phyloP scores from a whole-genome alignment of 169 alveolate genomes.

The Plasmodium fragile region DNA sequence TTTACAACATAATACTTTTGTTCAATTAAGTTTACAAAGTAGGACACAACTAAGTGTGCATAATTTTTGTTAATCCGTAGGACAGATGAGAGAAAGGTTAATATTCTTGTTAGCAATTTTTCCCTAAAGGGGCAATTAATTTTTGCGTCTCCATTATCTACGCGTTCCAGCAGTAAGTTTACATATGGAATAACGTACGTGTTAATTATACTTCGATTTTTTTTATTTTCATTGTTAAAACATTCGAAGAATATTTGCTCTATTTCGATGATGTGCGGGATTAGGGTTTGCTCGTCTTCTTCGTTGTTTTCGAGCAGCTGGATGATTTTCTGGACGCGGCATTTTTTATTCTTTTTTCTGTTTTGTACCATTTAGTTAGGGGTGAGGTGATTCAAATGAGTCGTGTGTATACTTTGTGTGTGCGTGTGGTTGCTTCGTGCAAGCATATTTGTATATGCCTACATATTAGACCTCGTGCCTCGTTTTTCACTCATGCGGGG shows the following conservation, averaged over 20 bases:
- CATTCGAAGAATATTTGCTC: conserved; percentile 69
- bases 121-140: conserved; percentile 8
- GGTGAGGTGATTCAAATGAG: neutral
- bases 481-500: neutral
- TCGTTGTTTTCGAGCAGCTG: conserved; percentile 50
- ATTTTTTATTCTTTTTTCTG: conserved; percentile 23
- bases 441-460: neutral
- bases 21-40: conserved; percentile 48
- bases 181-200: conserved; percentile 60
- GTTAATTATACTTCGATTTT: conserved; percentile 26
- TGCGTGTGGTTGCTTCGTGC: neutral
- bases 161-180: conserved; percentile 27
- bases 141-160: neutral
- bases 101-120: neutral
- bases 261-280: conserved; percentile 29
- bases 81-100: conserved; percentile 41
- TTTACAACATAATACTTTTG: conserved; percentile 33
- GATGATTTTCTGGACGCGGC: conserved; percentile 20
- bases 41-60: conserved; percentile 37
- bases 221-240: conserved; percentile 37
- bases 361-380: conserved; percentile 24
- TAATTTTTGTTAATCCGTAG: conserved; percentile 51
- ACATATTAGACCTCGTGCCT: neutral
- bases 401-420: neutral
- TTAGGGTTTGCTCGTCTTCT: conserved; percentile 28